Base-by-base conservation (phyloP, 2,329 filamentous ascomycete genomes). In the Neofusicoccum laricinum region DNA sequence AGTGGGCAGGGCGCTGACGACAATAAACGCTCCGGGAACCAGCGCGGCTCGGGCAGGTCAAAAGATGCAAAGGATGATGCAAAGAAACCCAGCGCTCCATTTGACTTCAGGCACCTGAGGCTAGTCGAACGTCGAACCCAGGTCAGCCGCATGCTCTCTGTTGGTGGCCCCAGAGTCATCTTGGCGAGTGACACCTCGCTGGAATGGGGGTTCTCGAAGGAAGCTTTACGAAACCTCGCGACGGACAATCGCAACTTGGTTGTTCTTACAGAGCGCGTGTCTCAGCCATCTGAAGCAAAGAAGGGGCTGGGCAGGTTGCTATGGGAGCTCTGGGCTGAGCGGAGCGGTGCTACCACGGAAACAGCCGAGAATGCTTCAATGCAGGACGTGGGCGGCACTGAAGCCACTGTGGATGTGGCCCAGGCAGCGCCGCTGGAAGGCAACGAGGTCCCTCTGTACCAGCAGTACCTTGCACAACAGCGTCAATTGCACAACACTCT, bases 201-300 rank as follows among this genome's bases (percentile, higher is more conserved):
- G 19, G 92, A 97, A 70, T 99, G 95, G 95, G 95, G 95, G 0
- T 96, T 97, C 72, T 96, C 95, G 0, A 92, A 90, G 71, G 88
- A 94, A 61, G 83, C 93, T 0, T 79, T 99, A 55, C 87, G 86
- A 67, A 84, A 84, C 10, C 83, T 99, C 63, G 92, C 92, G 0
- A 84, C 86, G 65, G 90, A 96, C 68, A 81, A 89, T 1, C 87
- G 88, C 46, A 99, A 97, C 74, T 80, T 98, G 50, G 85, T 99
- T 40, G 87, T 99, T 61, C 78, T 99, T 48, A 97, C 94, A 0
- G 93, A 98, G 71, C 86, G 88, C 67, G 83, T 87, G 1, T 81
- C 80, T 0, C 74, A 80, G 3, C 76, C 79, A 67, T 71, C 71
- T 58, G 67, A 63, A 1, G 58, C 71, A 34, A 67, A 70, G 46